Evolutionary conservation across 352 stramenopile species (phyloP).

Genomic region (Pythium scleroteichum): DNA sequence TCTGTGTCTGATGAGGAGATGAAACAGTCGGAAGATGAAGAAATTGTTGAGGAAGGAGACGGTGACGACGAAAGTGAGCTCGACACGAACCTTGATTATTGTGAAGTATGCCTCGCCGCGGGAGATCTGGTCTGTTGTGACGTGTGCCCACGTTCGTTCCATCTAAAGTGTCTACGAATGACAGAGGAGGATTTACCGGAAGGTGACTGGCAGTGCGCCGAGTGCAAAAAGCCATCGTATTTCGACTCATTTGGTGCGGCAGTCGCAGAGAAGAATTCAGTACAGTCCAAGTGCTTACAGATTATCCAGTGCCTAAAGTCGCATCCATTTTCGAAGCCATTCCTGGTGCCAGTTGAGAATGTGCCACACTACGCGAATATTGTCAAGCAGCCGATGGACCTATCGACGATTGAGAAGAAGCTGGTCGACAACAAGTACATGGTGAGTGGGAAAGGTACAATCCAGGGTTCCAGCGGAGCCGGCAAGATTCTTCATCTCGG

Average conservation of each 20-base stretch:
- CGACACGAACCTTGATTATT: conserved; percentile 84
- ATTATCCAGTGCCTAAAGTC: conserved; percentile 69
- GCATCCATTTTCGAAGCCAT: conserved; percentile 81
- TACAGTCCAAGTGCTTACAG: conserved; percentile 65
- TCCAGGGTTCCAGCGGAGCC: conserved; percentile 20
- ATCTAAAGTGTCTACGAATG: conserved; percentile 83
- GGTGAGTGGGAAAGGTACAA: conserved; percentile 36
- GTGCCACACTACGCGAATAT: conserved; percentile 73
- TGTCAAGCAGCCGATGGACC: conserved; percentile 82
- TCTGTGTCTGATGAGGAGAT: conserved; percentile 14
- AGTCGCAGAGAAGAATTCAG: conserved; percentile 50
- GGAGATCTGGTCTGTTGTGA: conserved; percentile 92
- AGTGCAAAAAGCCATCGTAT: conserved; percentile 75
- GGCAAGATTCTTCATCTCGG: conserved; percentile 46
- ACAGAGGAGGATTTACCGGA: conserved; percentile 70
- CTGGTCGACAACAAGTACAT: conserved; percentile 60
- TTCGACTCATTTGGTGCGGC: conserved; percentile 51
- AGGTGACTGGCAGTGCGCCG: conserved; percentile 79
- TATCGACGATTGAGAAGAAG: conserved; percentile 73
- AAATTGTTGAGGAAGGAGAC: conserved; percentile 25
- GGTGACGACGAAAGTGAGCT: conserved; percentile 57
- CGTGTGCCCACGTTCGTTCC: conserved; percentile 91
- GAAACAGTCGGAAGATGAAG: conserved; percentile 19
- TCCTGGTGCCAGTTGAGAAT: conserved; percentile 72
- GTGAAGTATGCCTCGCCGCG: conserved; percentile 75